Evolutionary conservation across 208 protist species (phyloP).

Genomic region (Vickermania ingenoplastis): DNA sequence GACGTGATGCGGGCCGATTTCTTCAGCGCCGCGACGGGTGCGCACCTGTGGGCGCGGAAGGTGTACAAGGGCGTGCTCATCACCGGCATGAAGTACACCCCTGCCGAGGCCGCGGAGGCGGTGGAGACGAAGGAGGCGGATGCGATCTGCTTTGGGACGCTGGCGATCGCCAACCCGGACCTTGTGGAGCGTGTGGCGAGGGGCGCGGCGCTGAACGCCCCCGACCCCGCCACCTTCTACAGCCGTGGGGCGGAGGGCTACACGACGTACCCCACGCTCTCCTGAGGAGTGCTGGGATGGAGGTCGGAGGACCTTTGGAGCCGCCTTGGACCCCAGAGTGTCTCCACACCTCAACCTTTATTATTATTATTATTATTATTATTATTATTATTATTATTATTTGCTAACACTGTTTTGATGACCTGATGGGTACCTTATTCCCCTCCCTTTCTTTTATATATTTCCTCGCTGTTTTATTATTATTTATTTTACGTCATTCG

Average conservation of each 20-base stretch:
- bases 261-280: constrained; percentile 30
- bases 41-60: constrained; percentile 33
- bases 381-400: too few species aligned
- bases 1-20: constrained; percentile 30
- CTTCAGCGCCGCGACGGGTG: constrained; percentile 10
- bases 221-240: constrained; percentile 23
- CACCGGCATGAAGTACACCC: constrained; percentile 28
- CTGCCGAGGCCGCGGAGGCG: constrained; percentile 23
- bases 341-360: too few species aligned
- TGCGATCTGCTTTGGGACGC: constrained; percentile 36
- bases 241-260: constrained; percentile 18
- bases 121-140: constrained; percentile 33
- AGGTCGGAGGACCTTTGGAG: too few species aligned
- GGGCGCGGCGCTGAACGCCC: constrained; percentile 23
- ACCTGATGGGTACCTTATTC: too few species aligned
- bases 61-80: constrained; percentile 36
- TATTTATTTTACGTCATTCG: too few species aligned
- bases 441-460: too few species aligned
- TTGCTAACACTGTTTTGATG: too few species aligned
- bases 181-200: constrained; percentile 27
- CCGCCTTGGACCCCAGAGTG: too few species aligned
- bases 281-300: neutral
- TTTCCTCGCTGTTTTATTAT: too few species aligned
- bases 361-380: too few species aligned
- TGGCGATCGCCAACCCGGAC: constrained; percentile 64